Conservation (phyloP, 2,329 filamentous ascomycete genomes). For the Ramichloridium luteum region DNA sequence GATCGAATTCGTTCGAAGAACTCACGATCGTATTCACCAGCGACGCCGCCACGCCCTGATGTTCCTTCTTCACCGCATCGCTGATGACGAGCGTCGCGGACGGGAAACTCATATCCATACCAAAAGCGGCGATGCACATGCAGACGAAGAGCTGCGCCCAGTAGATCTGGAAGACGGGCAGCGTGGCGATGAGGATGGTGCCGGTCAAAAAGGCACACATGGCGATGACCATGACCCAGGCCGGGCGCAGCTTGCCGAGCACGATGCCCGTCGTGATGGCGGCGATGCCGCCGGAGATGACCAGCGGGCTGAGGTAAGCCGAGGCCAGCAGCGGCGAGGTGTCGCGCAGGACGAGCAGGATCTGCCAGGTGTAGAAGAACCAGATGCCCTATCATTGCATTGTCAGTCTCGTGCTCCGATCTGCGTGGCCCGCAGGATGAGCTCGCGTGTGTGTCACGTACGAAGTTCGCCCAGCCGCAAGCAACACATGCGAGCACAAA, state of each 20-base stretch:
- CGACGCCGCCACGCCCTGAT: conserved; percentile 42
- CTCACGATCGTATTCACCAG: conserved; percentile 43
- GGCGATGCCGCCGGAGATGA: conserved; percentile 34
- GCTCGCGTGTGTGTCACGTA: too few relatives aligned
- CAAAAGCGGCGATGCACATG: conserved; percentile 36
- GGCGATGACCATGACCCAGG: conserved; percentile 28
- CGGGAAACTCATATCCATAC: conserved; percentile 57
- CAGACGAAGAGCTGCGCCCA: conserved; percentile 53
- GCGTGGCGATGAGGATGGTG: conserved; percentile 30
- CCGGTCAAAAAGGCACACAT: conserved; percentile 32
- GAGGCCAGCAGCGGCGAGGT: conserved; percentile 33
- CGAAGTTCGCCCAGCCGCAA: conserved; percentile 12
- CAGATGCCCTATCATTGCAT: conserved; percentile 5
- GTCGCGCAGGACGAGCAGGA: conserved; percentile 34
- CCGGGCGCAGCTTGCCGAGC: conserved; percentile 15
- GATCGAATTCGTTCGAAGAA: not conserved
- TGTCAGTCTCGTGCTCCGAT: too few relatives aligned
- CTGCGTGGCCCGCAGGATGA: too few relatives aligned
- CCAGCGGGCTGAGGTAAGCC: conserved; percentile 36
- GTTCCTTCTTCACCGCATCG: conserved; percentile 35
- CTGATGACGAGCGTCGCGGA: conserved; percentile 49
- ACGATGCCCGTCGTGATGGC: conserved; percentile 29
- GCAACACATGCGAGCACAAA: conserved; percentile 21
- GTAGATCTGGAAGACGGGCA: conserved; percentile 46
- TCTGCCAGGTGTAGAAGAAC: conserved; percentile 30